Percentiles rank a stretch among this genome's conserved stretches.
phyloP scores from a whole-genome alignment of 1,284 basidiomycete genomes.

The Boletus mariae region DNA sequence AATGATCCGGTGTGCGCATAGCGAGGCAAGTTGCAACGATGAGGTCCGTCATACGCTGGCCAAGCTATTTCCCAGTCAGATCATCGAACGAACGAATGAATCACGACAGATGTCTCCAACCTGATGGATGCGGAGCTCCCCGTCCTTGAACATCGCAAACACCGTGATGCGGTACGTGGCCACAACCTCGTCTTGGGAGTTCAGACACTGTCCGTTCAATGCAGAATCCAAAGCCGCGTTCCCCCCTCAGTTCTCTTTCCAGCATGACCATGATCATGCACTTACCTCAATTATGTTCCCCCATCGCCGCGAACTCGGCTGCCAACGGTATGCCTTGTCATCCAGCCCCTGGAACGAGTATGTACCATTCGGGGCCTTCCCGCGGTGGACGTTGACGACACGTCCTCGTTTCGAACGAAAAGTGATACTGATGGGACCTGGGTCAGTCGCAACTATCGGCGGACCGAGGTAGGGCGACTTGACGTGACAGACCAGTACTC shows the following conservation, averaged over 20 bases:
- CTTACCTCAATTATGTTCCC: slow-evolving; percentile 22
- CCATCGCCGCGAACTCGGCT: slow-evolving; percentile 9
- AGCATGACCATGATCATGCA: background rate
- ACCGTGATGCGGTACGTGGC: slow-evolving; percentile 33
- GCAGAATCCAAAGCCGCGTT: background rate
- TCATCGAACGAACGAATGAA: background rate
- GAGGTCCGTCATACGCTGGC: slow-evolving; percentile 25
- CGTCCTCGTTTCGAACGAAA: slow-evolving; percentile 11
- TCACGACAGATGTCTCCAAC: slow-evolving; percentile 13
- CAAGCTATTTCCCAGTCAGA: slow-evolving; percentile 17
- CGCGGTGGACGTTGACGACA: slow-evolving; percentile 14
- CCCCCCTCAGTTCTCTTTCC: background rate
- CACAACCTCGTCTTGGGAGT: slow-evolving; percentile 22
- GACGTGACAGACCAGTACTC: slow-evolving; percentile 23
- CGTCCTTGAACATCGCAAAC: slow-evolving; percentile 31
- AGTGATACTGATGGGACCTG: slow-evolving; percentile 19
- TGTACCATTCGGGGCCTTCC: slow-evolving; percentile 4
- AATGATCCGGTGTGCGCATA: slow-evolving; percentile 30
- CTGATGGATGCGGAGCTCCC: slow-evolving; percentile 31
- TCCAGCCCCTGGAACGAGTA: slow-evolving; percentile 26
- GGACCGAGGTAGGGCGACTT: slow-evolving; percentile 30
- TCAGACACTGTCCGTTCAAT: slow-evolving; percentile 20
- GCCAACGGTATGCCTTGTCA: slow-evolving; percentile 26
- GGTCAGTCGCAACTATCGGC: slow-evolving; percentile 8
- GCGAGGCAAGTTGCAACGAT: slow-evolving; percentile 33